Conservation (phyloP, 208 protist genomes). For the Vickermania ingenoplastis region DNA sequence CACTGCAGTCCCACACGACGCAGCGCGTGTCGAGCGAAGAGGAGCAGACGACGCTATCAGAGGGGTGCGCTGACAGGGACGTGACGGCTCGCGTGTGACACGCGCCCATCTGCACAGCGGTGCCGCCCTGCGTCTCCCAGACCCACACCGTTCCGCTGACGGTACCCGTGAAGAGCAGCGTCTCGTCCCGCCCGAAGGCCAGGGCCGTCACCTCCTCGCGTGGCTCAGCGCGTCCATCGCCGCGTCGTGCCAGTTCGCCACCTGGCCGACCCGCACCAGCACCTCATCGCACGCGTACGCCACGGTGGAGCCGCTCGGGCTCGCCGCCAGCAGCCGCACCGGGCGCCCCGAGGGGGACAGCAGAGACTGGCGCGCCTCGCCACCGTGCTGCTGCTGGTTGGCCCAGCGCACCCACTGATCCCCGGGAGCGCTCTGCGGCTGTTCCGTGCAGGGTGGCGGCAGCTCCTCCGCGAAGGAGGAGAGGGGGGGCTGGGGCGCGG, state of each 20-base stretch:
- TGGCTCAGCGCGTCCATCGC: conserved; percentile 20
- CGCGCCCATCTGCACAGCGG: conserved; percentile 40
- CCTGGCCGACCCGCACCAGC: conserved; percentile 29
- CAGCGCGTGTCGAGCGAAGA: conserved; percentile 47
- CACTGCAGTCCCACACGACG: conserved; percentile 46
- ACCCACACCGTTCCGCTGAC: conserved; percentile 82
- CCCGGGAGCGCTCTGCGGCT: neutral
- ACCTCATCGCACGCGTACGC: conserved; percentile 50
- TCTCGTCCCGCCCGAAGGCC: conserved; percentile 31
- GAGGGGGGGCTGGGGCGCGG: too few species aligned
- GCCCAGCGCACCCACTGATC: conserved; percentile 56
- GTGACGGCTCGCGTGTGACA: conserved; percentile 52
- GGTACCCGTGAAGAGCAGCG: conserved; percentile 78
- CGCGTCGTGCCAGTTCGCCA: conserved; percentile 9
- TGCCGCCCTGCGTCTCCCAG: conserved; percentile 64
- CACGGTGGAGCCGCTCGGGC: conserved; percentile 30
- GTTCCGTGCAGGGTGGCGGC: neutral
- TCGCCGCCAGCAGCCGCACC: conserved; percentile 40
- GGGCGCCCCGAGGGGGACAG: conserved; percentile 25
- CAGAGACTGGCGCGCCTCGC: conserved; percentile 20
- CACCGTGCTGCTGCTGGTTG: conserved; percentile 48
- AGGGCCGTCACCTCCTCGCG: conserved; percentile 37
- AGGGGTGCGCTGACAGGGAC: conserved; percentile 43
- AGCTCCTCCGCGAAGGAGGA: too few species aligned
- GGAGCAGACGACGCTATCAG: conserved; percentile 37